Evolutionary conservation across 352 stramenopile species (phyloP), one percentile per base, ranked within the genome.

Genomic region (Pythium myriotylum): DNA sequence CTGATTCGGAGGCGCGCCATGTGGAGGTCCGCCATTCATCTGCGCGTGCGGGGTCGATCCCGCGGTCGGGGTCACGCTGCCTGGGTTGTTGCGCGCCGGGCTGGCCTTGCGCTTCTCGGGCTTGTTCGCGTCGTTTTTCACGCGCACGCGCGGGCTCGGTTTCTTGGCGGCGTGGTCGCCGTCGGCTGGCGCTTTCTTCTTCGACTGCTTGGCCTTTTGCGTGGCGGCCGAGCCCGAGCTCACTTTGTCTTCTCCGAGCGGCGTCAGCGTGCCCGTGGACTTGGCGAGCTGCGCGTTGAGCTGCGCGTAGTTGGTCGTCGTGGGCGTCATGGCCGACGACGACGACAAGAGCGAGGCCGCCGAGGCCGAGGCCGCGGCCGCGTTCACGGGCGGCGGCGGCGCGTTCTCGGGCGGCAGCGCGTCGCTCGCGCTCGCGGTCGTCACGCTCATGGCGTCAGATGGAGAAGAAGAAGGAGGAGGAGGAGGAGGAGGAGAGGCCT

Each of bases 101-200:
- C 54, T 64, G 0, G 55, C 50, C 53, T 74, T 70, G 32, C 63
- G 53, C 47, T 64, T 74, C 54, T 69, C 59, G 20, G 43, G 58
- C 29, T 61, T 74, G 37, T 45, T 51, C 45, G 59, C 42, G 22
- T 59, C 59, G 13, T 20, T 42, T 46, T 66, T 72, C 12, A 65
- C 55, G 17, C 72, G 72, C 40, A 61, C 47, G 29, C 59, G 67
- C 3, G 72, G 68, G 41, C 60, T 80, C 41, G 70, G 55, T 42
- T 80, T 80, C 45, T 75, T 74, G 22, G 40, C n/a, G n/a, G n/a
- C 20, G 2, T 59, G 40, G 41, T 68, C 59, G 2, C 55, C 62
- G 19, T 65, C 62, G 4, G 54, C 59, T 6, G 20, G 63, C 22
- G 51, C 49, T 32, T 60, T 76, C 41, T 59, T 72, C 41, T 62